These are phyloP conservation scores for Meredithiella fracta DNA, from an alignment of 2,329 filamentous ascomycete genomes.

Conservation along the genomic window DNA sequence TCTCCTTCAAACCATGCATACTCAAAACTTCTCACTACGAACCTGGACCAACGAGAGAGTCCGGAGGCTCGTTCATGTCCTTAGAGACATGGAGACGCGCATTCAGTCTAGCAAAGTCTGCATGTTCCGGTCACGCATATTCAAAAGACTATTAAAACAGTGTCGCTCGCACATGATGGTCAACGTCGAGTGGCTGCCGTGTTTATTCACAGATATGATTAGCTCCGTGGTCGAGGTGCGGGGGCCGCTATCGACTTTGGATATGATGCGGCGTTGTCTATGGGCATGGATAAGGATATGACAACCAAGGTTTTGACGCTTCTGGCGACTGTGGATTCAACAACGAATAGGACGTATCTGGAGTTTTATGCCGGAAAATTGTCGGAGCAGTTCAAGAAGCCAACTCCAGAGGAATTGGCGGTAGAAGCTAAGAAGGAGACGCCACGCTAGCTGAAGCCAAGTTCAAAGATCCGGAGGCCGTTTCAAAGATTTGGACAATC, in stretches of 20 bases:
- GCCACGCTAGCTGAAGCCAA: neutral
- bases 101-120: slow-evolving; percentile 68
- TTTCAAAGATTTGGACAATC: slow-evolving; percentile 81
- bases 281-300: slow-evolving; percentile 53
- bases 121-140: slow-evolving; percentile 60
- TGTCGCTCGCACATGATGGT: slow-evolving; percentile 52
- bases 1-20: slow-evolving; percentile 63
- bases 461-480: slow-evolving; percentile 27
- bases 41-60: slow-evolving; percentile 59
- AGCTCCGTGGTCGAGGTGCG: slow-evolving; percentile 64
- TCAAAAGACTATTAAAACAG: slow-evolving; percentile 60
- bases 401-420: slow-evolving; percentile 15
- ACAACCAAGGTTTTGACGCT: slow-evolving; percentile 51
- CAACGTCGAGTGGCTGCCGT: slow-evolving; percentile 63
- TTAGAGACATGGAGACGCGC: slow-evolving; percentile 57
- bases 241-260: slow-evolving; percentile 59
- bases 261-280: slow-evolving; percentile 47
- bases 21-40: slow-evolving; percentile 61
- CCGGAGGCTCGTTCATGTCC: slow-evolving; percentile 49
- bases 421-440: neutral
- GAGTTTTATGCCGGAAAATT: slow-evolving; percentile 53
- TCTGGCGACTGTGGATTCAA: slow-evolving; percentile 23
- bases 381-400: slow-evolving; percentile 48
- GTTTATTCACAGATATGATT: slow-evolving; percentile 68
- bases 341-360: slow-evolving; percentile 44